A percentile compares a stretch with the other conserved stretches of the same genome.
Conservation (phyloP, 202 grass and related monocot genomes). For the Bolboschoenoplectus hybrid region DNA sequence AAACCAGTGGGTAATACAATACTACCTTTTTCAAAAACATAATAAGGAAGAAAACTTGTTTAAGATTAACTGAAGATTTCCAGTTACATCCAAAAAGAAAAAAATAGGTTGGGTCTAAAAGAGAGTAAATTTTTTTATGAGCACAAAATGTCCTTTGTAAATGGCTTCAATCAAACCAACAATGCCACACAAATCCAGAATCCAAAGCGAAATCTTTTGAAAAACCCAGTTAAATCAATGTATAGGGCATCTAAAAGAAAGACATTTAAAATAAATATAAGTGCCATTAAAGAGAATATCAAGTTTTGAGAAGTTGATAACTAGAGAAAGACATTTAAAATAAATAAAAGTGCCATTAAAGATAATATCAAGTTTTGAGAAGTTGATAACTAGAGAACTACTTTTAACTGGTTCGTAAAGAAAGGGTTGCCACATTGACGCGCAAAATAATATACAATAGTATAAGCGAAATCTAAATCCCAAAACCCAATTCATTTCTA, state of each 20-base stretch:
- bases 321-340: not conserved
- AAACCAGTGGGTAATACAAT: too few species aligned
- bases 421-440: not conserved
- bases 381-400: not conserved
- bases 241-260: not conserved
- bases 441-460: not conserved
- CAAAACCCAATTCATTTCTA: not conserved
- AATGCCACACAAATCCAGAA: conserved; percentile 1
- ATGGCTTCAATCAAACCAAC: conserved; percentile 14
- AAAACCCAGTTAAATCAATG: not conserved
- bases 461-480: not conserved
- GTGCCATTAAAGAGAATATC: not conserved
- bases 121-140: not conserved
- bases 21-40: too few species aligned
- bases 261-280: not conserved
- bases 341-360: not conserved
- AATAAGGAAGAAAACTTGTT: not conserved
- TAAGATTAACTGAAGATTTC: not conserved
- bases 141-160: conserved; percentile 12
- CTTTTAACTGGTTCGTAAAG: not conserved
- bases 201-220: not conserved
- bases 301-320: not conserved
- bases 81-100: not conserved
- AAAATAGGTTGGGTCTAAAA: not conserved
- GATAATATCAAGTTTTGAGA: conserved; percentile 5